A percentile compares a stretch with the other conserved stretches of the same genome.
phyloP scores from a whole-genome alignment of 371 early-diverging fungal genomes.

The Rhizopus arrhizus region DNA sequence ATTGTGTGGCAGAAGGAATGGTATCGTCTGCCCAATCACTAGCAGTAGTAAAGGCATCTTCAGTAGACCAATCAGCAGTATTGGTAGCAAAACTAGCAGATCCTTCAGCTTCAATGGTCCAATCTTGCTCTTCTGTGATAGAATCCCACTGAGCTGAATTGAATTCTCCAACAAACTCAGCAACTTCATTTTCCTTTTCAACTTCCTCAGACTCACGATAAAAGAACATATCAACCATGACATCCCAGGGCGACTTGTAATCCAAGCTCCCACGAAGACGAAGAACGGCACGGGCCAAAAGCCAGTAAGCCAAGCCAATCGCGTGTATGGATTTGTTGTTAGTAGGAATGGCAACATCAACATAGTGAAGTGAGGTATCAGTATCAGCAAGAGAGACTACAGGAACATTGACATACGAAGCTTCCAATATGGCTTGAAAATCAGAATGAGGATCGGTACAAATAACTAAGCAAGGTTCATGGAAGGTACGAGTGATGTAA shows the following conservation, averaged over 20 bases:
- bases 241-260: conserved; percentile 82
- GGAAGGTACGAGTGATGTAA: conserved; percentile 97
- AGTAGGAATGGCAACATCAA: conserved; percentile 99
- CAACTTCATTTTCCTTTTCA: conserved; percentile 81
- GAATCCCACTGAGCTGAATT: conserved; percentile 33
- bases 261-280: conserved; percentile 93
- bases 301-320: conserved; percentile 96
- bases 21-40: conserved; percentile 42
- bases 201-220: conserved; percentile 89
- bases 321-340: conserved; percentile 99
- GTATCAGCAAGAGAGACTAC: conserved; percentile 98
- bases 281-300: conserved; percentile 96
- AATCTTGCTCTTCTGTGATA: conserved; percentile 40
- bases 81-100: conserved; percentile 33
- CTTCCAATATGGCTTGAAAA: conserved; percentile 97
- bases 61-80: conserved; percentile 53
- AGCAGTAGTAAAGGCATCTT: conserved; percentile 18
- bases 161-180: conserved; percentile 35
- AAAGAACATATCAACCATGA: conserved; percentile 99
- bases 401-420: conserved; percentile 98
- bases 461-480: conserved; percentile 97
- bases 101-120: conserved; percentile 51
- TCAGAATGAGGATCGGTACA: conserved; percentile 98
- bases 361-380: conserved; percentile 90
- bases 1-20: conserved; percentile 19